Evolutionary conservation across 345 rosid genomes (phyloP), one percentile per base, ranked within the genome.

Genomic region (Populus deltoides): DNA sequence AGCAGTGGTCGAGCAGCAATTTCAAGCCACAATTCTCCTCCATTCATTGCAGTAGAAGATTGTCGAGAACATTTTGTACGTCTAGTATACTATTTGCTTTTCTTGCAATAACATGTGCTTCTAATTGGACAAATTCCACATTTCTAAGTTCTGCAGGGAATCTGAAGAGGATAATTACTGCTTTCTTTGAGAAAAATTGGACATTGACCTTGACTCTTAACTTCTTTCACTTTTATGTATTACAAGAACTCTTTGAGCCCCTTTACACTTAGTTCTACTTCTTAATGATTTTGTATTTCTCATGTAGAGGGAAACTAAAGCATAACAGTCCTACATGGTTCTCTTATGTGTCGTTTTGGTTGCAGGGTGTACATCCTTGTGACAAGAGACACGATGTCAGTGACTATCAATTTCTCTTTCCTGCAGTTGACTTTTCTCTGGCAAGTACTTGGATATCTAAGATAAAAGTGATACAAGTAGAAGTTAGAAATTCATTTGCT

Each of bases 21-120:
- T 79, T 93, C 98, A 71, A 96, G 98, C 84, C 87, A 84, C 61
- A 83, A 90, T 83, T 82, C 88, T 72, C 99, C 98, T 7, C 98
- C 94, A 45, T 61, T 96, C 33, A 49, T 96, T 81, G 93, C 94
- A 16, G 87, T 87, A 47, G 99, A 96, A 83, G 92, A 88, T 68
- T 96, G 99, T 86, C 90, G 98, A 78, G 99, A 96, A 83, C 99
- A 91, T 89, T 84, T 92, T 93, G 99, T 96, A 86, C 39, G 90
- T 43, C 70, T 75, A 55, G 36, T 22, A 18, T 7, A 2, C 70
- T 51, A 15, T 35, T 43, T 61, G 15, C 41, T 39, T 78, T 61
- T 74, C 57, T 57, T 71, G 69, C 36, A 8, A 33, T 53, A 25
- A 27, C 9, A 57, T 9, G n/a, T 63, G 20, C 49, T 36, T 62